Base-by-base conservation (phyloP, 2,329 filamentous ascomycete genomes). In the Clarireedia hainanense region DNA sequence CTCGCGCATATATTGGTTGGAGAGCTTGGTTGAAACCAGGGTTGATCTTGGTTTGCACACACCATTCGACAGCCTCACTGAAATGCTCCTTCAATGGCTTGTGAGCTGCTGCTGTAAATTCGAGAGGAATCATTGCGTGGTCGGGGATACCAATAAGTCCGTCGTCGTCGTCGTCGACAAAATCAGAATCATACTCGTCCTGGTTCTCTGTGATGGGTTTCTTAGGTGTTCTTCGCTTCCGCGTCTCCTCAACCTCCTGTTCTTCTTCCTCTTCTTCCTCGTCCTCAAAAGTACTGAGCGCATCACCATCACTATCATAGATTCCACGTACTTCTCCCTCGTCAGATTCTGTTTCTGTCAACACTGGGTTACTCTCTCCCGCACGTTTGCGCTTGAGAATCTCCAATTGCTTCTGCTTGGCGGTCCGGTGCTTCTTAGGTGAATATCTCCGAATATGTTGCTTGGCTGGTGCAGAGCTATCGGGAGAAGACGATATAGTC, bases 41-140 rank as follows among this genome's bases (percentile, higher is more conserved):
- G 61, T 91, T 86, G 50, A 94, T 76, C 63, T 86, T 85, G 66
- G 87, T 88, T 64, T 90, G 86, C 2, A 92, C 84, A 71, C 91
- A 85, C 88, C 88, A 92, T 67, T 90, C 86, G 2, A 92, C 76
- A 0, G 82, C 85, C 63, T 85, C 83, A 48, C 80, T 80, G 72
- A 92, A 92, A 50, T 91, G 81, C 40, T 89, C 83, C 60, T 83
- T 84, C 0, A 85, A 73, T 50, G 86, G 86, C 62, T 84, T 84
- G 59, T 84, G 82, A 0, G 81, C 78, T 56, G 86, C 78, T 3
- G 77, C 72, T 0, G 84, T 88, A 68, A 89, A 90, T 63, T 86
- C 74, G 1, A 91, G 74, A 0, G 88, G 88, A 2, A 89, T 81
- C 5, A 68, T 52, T 17, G 39, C 34, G 24, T 73, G 69, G 9